Conservation (phyloP, 1,139 yeast species). For the Zygoascus meyerae region DNA sequence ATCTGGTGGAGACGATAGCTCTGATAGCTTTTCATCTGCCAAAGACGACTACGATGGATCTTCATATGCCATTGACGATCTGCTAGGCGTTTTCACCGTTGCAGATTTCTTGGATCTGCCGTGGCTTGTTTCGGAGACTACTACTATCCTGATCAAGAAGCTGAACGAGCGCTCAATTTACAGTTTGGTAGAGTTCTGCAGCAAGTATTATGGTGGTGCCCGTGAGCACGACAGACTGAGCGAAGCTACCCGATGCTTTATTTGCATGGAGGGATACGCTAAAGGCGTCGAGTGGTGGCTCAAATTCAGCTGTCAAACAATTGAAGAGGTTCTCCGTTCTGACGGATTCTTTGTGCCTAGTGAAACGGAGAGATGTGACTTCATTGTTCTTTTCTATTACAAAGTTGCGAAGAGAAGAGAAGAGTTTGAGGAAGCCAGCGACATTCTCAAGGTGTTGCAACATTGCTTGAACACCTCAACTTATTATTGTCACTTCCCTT, state of each 20-base stretch:
- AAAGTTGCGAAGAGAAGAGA: conserved; percentile 11
- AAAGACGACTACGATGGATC: background rate
- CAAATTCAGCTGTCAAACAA: conserved; percentile 39
- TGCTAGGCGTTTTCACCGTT: conserved; percentile 42
- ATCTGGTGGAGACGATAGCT: background rate
- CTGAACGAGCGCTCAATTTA: conserved; percentile 37
- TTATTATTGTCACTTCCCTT: conserved; percentile 44
- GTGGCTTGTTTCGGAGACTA: conserved; percentile 41
- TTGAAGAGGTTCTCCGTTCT: conserved; percentile 41
- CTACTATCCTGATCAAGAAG: conserved; percentile 35
- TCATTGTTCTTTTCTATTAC: conserved; percentile 31
- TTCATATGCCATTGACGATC: conserved; percentile 11
- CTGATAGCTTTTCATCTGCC: background rate
- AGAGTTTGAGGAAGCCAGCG: conserved; percentile 2
- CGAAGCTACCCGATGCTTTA: conserved; percentile 42
- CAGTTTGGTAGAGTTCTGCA: conserved; percentile 39
- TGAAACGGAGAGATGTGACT: conserved; percentile 49
- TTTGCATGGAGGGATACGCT: conserved; percentile 46
- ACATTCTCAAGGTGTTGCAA: conserved; percentile 11
- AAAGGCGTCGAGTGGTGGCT: conserved; percentile 42
- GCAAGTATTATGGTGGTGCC: conserved; percentile 39
- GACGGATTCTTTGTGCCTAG: conserved; percentile 48
- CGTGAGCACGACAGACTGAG: conserved; percentile 40
- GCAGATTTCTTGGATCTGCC: conserved; percentile 46
- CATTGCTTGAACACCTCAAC: conserved; percentile 36